Evolutionary conservation across 305 asterid species (phyloP), one percentile per base, ranked within the genome.

Genomic region (Salvia sclarea): DNA sequence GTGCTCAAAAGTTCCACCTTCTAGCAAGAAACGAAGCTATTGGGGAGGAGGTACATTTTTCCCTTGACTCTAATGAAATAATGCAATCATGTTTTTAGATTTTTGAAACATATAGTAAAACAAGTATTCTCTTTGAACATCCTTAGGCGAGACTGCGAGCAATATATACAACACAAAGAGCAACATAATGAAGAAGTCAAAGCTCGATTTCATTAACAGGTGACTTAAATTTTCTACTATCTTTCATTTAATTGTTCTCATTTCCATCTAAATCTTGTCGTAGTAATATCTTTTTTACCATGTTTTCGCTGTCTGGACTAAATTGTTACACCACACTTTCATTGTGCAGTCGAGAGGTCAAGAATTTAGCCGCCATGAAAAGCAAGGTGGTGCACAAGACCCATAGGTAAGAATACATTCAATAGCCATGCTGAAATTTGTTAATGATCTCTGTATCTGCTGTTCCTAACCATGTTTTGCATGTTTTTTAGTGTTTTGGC

Each of bases 101-200:
- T 18, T 66, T 71, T 68, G 14, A 54, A 40, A 72, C 25, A 71
- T 54, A 21, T 24, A 21, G 44, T 59, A 44, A 64, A 75, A 22
- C 17, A 68, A 69, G 61, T 71, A 28, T 20, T 12, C 72, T 37
- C 18, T 35, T 57, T 63, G 40, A 61, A 61, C 64, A 43, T 71
- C 21, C 71, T 37, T 62, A 79, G 86, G 87, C 64, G 74, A 73
- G 49, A 73, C 68, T 41, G 82, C 82, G 60, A 76, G 64, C 78
- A 80, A 78, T 76, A 75, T 82, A 74, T 82, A 84, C 84, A 89
- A 78, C 82, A 84, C 95, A 30, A 95, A 85, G 80, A 86, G 97
- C 73, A 68, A 69, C 80, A 76, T 95, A 77, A 77, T 93, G 97
- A 95, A 91, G 92, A 91, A 91, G 82, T 89, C 99, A 61, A 95